Evolutionary conservation across 495 filamentous ascomycete genomes (phyloP), one percentile per base, ranked within the genome.

Genomic region (Aspergillus funiculosus): DNA sequence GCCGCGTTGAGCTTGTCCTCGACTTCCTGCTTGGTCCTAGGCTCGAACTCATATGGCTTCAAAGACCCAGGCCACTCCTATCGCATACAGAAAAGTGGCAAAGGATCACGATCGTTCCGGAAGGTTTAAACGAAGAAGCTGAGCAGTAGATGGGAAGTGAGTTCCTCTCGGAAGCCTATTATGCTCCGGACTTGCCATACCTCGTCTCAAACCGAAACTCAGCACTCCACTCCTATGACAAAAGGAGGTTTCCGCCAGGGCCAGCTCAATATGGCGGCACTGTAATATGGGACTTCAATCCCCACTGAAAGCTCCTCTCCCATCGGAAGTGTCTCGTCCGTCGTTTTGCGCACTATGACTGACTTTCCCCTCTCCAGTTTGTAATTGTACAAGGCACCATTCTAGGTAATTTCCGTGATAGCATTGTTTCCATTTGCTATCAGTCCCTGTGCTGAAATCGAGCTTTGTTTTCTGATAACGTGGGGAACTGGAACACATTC

Each of bases 311-410:
- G 26, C 26, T 28, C n/a, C n/a, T n/a, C n/a, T n/a, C n/a, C n/a
- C n/a, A n/a, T n/a, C n/a, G n/a, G n/a, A n/a, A n/a, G n/a, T n/a
- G n/a, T n/a, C n/a, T n/a, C n/a, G n/a, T n/a, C n/a, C n/a, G n/a
- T n/a, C n/a, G n/a, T n/a, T n/a, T n/a, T n/a, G n/a, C n/a, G n/a
- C n/a, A n/a, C 26, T 1, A 28, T 28, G 36, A 78, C 74, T 9
- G 80, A 77, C 61, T 58, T 61, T 1, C 82, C 82, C 10, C 62
- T 43, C 2, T 73, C 63, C 41, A 82, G 52, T 58, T n/a, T n/a
- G n/a, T n/a, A n/a, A n/a, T 84, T 78, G 50, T 83, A 87, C 32
- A 74, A 81, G 61, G 61, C 74, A 0, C 80, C 80, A 56, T 83
- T 76, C 63, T 69, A 85, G 4, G 77, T 75, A 13, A 83, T 72